Base-by-base conservation (phyloP, 2,329 filamentous ascomycete genomes). In the Pseudogymnoascus sp. region DNA sequence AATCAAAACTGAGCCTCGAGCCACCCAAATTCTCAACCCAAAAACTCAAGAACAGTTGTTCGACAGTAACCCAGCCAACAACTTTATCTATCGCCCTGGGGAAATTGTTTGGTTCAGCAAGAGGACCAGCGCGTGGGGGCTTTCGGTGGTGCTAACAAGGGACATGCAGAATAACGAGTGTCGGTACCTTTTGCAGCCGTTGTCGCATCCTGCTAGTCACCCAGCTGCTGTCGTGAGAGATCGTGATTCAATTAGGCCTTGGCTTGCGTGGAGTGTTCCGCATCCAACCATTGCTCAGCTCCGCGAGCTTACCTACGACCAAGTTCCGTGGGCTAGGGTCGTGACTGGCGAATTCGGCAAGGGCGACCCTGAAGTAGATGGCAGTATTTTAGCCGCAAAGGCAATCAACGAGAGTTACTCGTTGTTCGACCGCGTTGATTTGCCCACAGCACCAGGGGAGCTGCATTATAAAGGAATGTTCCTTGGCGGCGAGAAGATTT, bases 401-500 rank as follows among this genome's bases (percentile, higher is more conserved):
- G 73, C 75, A 33, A 77, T 84, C 35, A 82, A 84, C 67, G 73
- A 75, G 23, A 80, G 80, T 25, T 84, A 82, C 68, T 83, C 81
- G 0, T 76, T 80, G 2, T 79, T 83, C 62, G 77, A 79, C 58
- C 74, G 71, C n/a, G 71, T 78, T n/a, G 76, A 75, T 45, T 76
- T 73, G 19, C 67, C 71, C 1, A 71, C 72, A 2, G 69, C 72
- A 22, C 70, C 72, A 5, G 75, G 75, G 12, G 77, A 79, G 52
- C 70, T 74, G 3, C 74, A 78, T 61, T 85, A 80, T 70, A 80
- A 80, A 62, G 81, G 80, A 33, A 74, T 85, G 59, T 85, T 78
- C 69, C 70, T 85, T 0, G 83, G 83, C 5, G 82, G 79, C 1
- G 83, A 86, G 68, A 85, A 84, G 70, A 76, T 85, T 22, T 85